These are phyloP conservation scores for Aspergillus japonicus DNA, from an alignment of 2,329 filamentous ascomycete species.

Conservation along the genomic window DNA sequence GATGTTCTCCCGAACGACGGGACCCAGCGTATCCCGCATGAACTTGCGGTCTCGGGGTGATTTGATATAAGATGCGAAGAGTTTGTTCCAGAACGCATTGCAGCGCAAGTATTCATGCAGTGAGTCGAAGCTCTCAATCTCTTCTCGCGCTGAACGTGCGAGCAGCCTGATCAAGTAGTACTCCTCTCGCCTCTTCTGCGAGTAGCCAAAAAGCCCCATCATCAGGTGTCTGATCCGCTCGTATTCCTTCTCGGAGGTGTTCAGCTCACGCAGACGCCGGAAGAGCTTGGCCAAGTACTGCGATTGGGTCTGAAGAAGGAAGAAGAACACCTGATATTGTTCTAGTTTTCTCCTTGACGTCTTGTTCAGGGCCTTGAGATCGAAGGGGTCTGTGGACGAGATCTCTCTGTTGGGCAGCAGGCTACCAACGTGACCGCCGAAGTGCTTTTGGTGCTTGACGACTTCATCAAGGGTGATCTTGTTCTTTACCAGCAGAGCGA, in stretches of 20 bases:
- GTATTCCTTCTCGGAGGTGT: constrained; percentile 84
- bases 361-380: constrained; percentile 96
- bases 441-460: constrained; percentile 93
- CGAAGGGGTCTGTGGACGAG: constrained; percentile 85
- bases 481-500: constrained; percentile 96
- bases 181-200: constrained; percentile 93
- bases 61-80: constrained; percentile 82
- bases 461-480: constrained; percentile 99
- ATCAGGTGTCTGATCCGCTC: constrained; percentile 90
- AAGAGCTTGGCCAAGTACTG: constrained; percentile 91
- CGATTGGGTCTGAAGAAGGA: constrained; percentile 92
- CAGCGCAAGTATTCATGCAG: constrained; percentile 84
- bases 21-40: constrained; percentile 79
- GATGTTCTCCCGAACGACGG: constrained; percentile 85
- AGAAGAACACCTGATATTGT: constrained; percentile 96
- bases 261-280: constrained; percentile 76
- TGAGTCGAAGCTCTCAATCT: constrained; percentile 69
- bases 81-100: constrained; percentile 89
- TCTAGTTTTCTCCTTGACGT: constrained; percentile 92
- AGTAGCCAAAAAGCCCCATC: constrained; percentile 96
- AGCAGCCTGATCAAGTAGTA: constrained; percentile 94
- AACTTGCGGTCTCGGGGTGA: constrained; percentile 92
- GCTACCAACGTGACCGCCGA: constrained; percentile 81
- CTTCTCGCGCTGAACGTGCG: constrained; percentile 76
- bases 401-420: constrained; percentile 87